phyloP scores from a whole-genome alignment of 139 green algal genomes.

The Parachlorella kessleri region DNA sequence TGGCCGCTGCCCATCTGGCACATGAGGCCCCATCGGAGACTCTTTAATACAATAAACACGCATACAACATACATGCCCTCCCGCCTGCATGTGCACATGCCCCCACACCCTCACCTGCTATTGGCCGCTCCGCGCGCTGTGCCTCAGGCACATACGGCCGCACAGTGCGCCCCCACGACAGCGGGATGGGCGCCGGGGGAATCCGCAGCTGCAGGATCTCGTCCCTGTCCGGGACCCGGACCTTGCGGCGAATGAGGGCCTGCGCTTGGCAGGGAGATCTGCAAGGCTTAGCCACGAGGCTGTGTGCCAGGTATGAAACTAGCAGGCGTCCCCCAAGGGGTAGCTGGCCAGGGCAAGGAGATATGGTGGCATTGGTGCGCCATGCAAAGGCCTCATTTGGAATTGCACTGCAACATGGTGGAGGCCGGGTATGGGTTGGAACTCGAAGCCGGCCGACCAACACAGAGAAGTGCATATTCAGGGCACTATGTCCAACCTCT shows the following conservation, averaged over 20 bases:
- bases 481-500: no score
- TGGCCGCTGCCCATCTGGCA: no score
- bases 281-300: not conserved
- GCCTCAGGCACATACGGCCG: constrained; percentile 55
- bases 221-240: constrained; percentile 37
- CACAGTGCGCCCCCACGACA: constrained; percentile 83
- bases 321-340: no score
- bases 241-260: constrained; percentile 67
- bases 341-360: no score
- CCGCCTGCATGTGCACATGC: not conserved
- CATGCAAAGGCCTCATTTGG: no score
- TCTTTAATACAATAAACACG: no score
- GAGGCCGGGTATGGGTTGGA: not conserved
- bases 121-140: not conserved
- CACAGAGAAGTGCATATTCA: no score
- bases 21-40: no score
- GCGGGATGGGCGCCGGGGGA: constrained; percentile 68
- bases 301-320: no score
- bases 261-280: constrained; percentile 19
- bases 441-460: no score
- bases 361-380: no score
- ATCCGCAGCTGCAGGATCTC: constrained; percentile 64
- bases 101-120: constrained; percentile 4
- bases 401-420: not conserved
- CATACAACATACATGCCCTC: not conserved